Evolutionary conservation across 345 rosid species (phyloP), one percentile per base, ranked within the genome.

Genomic region (Eucalyptus leucophloia): DNA sequence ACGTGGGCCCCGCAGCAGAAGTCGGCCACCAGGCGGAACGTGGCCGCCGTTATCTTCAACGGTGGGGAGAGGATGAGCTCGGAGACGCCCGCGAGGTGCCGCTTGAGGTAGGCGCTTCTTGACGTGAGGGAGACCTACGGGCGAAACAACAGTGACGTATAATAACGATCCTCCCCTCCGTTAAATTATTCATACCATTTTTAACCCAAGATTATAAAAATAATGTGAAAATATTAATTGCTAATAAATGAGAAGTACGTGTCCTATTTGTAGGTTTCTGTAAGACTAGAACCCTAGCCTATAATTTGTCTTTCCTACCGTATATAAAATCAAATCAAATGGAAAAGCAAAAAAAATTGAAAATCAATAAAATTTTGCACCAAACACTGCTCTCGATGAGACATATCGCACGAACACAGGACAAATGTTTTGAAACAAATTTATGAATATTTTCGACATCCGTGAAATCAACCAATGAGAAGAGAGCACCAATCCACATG

Each of bases 1-100:
- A 94, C 37, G 92, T 85, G 92, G 50, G 93, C 89, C 44, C 97
- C 96, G 91, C 95, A 95, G 87, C 98, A 96, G 92, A 94, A 96
- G 56, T 91, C 92, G 8, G 94, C 95, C 3, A 94, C 91, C 26
- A 94, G 93, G 18, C 95, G 77, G 91, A 97, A 97, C 17, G 98
- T 95, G 49, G 94, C 95, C 37, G 95, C 93, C 86, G 96, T 94
- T 94, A 97, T 91, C 87, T 96, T 96, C 56, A 96, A 94, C 92
- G 96, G 96, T 87, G 96, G 96, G 12, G 97, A 90, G 88, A 97
- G 95, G 87, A 94, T 97, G 88, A 96, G 88, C 69, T 95, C 95
- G 42, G 92, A 91, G 80, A 89, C 91, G 49, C 89, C 91, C 90
- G 94, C 92, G 92, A 97, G 93, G 89, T 93, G 96, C 90, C 96